Evolutionary conservation across 1,284 basidiomycete species (phyloP).

Genomic region (Cystobasidium slooffiae): DNA sequence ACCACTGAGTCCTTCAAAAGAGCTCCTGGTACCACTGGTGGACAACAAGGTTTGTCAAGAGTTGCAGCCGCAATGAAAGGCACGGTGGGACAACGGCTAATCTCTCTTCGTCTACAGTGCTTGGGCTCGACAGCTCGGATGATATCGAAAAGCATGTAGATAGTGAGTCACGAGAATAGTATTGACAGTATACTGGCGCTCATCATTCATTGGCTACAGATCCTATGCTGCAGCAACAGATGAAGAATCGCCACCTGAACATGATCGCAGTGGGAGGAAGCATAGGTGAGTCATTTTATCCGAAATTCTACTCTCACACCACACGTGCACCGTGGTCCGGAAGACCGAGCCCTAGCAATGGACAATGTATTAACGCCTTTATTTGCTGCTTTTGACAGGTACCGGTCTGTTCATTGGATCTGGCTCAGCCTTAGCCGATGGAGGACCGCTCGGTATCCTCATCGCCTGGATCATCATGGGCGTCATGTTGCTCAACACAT

Average conservation of each 20-base stretch:
- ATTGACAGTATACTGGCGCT: not conserved
- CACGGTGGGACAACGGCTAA: not conserved
- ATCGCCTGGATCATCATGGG: constrained; percentile 48
- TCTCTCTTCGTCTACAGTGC: constrained; percentile 4
- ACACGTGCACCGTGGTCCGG: not conserved
- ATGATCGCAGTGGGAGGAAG: constrained; percentile 62
- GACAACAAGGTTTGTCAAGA: not conserved
- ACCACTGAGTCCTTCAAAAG: constrained; percentile 59
- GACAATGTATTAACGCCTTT: not conserved
- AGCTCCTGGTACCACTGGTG: constrained; percentile 57
- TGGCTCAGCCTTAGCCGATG: constrained; percentile 59
- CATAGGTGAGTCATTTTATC: constrained; percentile 57
- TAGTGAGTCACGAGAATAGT: constrained; percentile 2
- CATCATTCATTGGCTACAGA: not conserved
- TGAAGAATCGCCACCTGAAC: constrained; percentile 45
- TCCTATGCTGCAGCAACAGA: constrained; percentile 44
- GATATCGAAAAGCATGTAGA: constrained; percentile 23
- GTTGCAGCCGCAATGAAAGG: not conserved
- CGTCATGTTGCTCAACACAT: constrained; percentile 49
- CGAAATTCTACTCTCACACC: not conserved
- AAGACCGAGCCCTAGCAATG: not conserved
- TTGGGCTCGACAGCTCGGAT: constrained; percentile 17
- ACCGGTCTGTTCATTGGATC: constrained; percentile 59
- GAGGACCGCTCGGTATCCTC: constrained; percentile 60
- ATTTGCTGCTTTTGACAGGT: not conserved